Evolutionary conservation across 495 filamentous ascomycete species (phyloP).

Genomic region (Tricharina praecox): DNA sequence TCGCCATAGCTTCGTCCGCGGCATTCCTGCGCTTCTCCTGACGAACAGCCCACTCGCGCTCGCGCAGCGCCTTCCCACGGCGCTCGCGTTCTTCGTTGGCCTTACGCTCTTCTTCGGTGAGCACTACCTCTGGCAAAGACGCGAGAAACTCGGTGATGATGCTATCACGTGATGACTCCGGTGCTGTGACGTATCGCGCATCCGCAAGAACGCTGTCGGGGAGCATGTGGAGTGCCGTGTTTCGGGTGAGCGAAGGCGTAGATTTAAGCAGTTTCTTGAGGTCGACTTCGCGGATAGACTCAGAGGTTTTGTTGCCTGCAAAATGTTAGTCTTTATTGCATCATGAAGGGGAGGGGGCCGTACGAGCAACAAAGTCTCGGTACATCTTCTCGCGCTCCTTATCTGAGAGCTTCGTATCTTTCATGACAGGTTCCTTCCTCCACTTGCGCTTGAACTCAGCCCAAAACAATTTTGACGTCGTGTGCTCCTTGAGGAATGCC

Average conservation of each 20-base stretch:
- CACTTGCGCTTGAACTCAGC: conserved; percentile 87
- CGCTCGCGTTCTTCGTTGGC: conserved; percentile 34
- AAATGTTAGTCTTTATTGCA: conserved; percentile 11
- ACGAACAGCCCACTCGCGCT: conserved; percentile 16
- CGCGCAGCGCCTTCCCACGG: conserved; percentile 21
- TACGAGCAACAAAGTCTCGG: conserved; percentile 61
- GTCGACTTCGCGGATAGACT: conserved; percentile 60
- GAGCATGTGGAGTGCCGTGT: conserved; percentile 45
- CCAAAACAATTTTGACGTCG: conserved; percentile 87
- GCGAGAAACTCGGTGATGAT: conserved; percentile 63
- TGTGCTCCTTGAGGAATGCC: conserved; percentile 60
- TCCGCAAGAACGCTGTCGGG: conserved; percentile 56
- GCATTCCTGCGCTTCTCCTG: conserved; percentile 19
- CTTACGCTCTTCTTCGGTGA: conserved; percentile 38
- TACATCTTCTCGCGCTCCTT: conserved; percentile 86
- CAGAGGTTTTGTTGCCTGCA: conserved; percentile 49
- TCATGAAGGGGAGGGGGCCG: conserved; percentile 10
- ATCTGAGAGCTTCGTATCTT: conserved; percentile 53
- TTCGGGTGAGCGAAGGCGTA: conserved; percentile 48
- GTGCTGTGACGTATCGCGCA: conserved; percentile 63
- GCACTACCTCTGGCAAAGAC: conserved; percentile 49
- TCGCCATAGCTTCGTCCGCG: conserved; percentile 22
- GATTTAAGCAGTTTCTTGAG: conserved; percentile 59
- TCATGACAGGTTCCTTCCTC: conserved; percentile 66
- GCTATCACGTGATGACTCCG: conserved; percentile 48